Base-by-base conservation (phyloP, 352 stramenopile species). In the Phytophthora podocarpi region DNA sequence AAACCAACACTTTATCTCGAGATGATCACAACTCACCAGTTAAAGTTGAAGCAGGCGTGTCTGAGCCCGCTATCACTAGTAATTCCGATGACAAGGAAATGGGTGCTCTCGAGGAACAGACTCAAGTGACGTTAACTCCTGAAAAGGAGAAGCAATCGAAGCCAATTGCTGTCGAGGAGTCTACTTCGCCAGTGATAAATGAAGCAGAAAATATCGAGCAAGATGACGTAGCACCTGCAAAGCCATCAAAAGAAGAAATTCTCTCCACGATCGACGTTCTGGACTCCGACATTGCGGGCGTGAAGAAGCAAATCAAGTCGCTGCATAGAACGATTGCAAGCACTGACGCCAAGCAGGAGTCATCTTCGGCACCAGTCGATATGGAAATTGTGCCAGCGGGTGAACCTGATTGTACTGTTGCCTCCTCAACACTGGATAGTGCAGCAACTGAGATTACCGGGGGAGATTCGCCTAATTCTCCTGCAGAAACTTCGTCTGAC, bases 201-300 rank as follows among this genome's bases (percentile, higher is more conserved):
- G 56, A 48, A 48, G 15, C 53, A 31, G 39, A 40, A 32, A 53
- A 27, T 15, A 16, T 32, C 7, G 55, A 59, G 15, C 48, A 55
- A 51, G 48, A 50, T 31, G 35, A 48, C 4, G 35, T 50, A 28
- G 37, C 23, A 2, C 11, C 34, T 35, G 30, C 32, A 35, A 77
- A 79, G 24, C 71, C 72, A 1, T 84, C 81, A 32, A 96, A 96
- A 52, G 84, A 93, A 57, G 69, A 81, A 20, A 93, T 96, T 65
- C 63, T 96, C n/a, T 73, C 66, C 5, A 78, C 85, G 12, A 96
- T 96, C 37, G 87, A 96, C 48, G 37, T 64, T 28, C 45, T 96
- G 10, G 87, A 96, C 56, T 87, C 77, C 0, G 73, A 76, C 10
- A 94, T 94, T 57, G 67, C 70, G 7, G 66, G 72, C 40, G 55